Base-by-base conservation (phyloP, 1,284 basidiomycete genomes). In the Melampsora larici-populina region DNA sequence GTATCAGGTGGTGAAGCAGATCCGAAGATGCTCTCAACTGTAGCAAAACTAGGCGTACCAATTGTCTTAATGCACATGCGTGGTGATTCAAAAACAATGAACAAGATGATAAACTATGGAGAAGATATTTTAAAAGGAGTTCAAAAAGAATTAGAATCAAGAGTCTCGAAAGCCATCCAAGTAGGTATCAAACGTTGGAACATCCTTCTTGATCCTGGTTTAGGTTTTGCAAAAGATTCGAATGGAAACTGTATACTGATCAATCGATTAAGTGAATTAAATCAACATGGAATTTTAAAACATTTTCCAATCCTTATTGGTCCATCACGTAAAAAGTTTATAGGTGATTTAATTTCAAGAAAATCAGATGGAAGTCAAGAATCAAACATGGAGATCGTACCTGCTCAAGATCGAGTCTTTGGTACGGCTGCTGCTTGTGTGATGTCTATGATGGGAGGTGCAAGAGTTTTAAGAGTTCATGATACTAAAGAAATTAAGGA, bases 61-160 rank as follows among this genome's bases (percentile, higher is more conserved):
- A 90, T 95, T 72, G 86, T 99, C 9, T 85, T 98, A 70, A 98
- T 98, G 96, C 97, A 99, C 84, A 94, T 93, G 7, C 87, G 95
- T 9, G 88, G 93, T 0, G 91, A 93, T 78, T 91, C 85, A 8
- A 81, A 81, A 33, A 86, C 84, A 1, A 88, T 88, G 87, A 82
- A 81, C 6, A 73, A 65, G 17, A 70, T 84, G 43, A 81, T 90
- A 0, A 87, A 89, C 0, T 86, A 88, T 36, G 36, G 36, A 4
- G 36, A 36, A n/a, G 64, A 88, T 0, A 89, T 95, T 0, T 81
- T 96, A 1, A 86, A 87, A 36, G 92, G 89, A 24, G 89, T 98
- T 0, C 86, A 88, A 5, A 81, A 84, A 0, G 97, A 99, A 84
- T 87, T 99, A 1, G 90, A 89, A 0, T 84, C 84, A 46, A 90